Evolutionary conservation across 83 land plant genomes (phyloP).

Genomic region (Picea abies): DNA sequence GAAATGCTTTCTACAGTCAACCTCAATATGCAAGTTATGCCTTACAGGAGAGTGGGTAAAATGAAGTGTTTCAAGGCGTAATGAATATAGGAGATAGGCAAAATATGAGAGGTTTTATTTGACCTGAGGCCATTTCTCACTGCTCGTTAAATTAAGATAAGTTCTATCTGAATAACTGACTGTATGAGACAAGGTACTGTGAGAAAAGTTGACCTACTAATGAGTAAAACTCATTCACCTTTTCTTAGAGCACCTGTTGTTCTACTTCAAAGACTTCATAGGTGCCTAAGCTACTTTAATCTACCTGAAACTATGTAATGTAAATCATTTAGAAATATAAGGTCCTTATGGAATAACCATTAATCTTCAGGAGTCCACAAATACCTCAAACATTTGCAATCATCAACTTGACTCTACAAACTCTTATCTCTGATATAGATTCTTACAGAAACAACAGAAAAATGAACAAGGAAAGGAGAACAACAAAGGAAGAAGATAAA

Average conservation of each 20-base stretch:
- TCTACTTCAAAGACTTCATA: too few relatives aligned
- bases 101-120: neutral
- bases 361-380: neutral
- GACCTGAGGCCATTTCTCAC: neutral
- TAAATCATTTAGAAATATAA: too few relatives aligned
- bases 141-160: too few relatives aligned
- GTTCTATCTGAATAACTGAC: neutral
- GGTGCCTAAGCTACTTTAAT: too few relatives aligned
- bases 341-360: too few relatives aligned
- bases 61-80: neutral
- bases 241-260: too few relatives aligned
- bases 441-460: neutral
- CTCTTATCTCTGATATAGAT: neutral
- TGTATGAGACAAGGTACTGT: neutral
- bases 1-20: neutral
- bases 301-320: too few relatives aligned
- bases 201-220: too few relatives aligned
- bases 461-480: neutral
- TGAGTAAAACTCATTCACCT: too few relatives aligned
- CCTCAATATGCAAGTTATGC: neutral
- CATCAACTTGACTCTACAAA: neutral
- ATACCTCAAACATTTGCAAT: neutral
- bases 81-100: neutral
- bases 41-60: neutral
- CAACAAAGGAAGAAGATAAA: conserved; percentile 3